Percentiles rank a stretch among this genome's conserved stretches.
Conservation (phyloP, 2,329 filamentous ascomycete species). For the Neocatenulostroma microsporum region DNA sequence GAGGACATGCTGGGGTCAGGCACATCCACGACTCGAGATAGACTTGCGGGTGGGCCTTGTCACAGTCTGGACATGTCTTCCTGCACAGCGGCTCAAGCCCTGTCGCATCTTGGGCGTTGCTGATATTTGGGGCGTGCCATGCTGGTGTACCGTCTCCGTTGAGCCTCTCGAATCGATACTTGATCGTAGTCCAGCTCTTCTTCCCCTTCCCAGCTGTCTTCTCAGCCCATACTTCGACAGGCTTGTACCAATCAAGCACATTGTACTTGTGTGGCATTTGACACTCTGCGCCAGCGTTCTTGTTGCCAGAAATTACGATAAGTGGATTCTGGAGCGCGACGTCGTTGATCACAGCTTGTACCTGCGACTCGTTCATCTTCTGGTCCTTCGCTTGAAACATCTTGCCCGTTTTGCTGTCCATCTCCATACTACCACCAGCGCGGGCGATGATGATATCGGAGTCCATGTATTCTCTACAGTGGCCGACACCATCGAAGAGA, state of each 20-base stretch:
- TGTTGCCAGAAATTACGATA: slow-evolving; percentile 43
- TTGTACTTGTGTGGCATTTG: slow-evolving; percentile 53
- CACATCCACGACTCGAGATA: slow-evolving; percentile 52
- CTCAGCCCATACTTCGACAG: slow-evolving; percentile 63
- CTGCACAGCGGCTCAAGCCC: neutral
- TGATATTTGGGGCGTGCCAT: no score
- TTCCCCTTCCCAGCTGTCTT: slow-evolving; percentile 32
- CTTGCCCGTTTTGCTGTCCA: slow-evolving; percentile 39
- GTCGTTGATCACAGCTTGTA: slow-evolving; percentile 40
- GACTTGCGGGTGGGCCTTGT: slow-evolving; percentile 27
- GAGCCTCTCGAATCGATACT: slow-evolving; percentile 60
- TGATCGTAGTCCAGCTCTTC: slow-evolving; percentile 37
- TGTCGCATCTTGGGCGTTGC: no score
- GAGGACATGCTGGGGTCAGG: slow-evolving; percentile 43
- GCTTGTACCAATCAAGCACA: slow-evolving; percentile 60
- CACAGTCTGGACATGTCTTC: slow-evolving; percentile 24
- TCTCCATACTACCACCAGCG: slow-evolving; percentile 48
- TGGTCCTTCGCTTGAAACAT: slow-evolving; percentile 44
- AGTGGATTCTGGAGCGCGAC: slow-evolving; percentile 45
- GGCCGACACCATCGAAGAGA: slow-evolving; percentile 51
- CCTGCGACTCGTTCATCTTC: slow-evolving; percentile 28
- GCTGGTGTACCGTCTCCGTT: slow-evolving; percentile 31
- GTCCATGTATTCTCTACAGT: slow-evolving; percentile 50
- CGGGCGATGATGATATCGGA: slow-evolving; percentile 57
- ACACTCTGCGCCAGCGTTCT: slow-evolving; percentile 43